phyloP scores from a whole-genome alignment of 768 basidiomycete species.

The Termitomyces titanicus region DNA sequence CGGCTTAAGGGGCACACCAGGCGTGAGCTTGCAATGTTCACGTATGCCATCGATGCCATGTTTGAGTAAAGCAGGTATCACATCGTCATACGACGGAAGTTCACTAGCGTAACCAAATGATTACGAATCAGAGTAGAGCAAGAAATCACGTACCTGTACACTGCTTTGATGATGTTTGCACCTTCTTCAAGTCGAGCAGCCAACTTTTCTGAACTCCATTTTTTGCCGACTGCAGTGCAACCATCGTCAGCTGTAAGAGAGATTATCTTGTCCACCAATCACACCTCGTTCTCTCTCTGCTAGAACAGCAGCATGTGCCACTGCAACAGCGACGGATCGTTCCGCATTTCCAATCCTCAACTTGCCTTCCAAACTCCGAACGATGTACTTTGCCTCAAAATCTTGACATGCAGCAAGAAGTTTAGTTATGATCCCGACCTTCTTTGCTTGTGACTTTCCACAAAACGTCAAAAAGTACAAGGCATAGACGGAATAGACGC shows the following conservation, averaged over 20 bases:
- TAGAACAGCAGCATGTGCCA: slow-evolving; percentile 87
- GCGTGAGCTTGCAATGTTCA: slow-evolving; percentile 84
- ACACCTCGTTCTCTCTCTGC: slow-evolving; percentile 61
- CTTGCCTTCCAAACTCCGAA: slow-evolving; percentile 94
- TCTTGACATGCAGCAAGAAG: slow-evolving; percentile 90
- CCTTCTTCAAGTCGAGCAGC: slow-evolving; percentile 72
- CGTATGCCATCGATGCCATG: slow-evolving; percentile 68
- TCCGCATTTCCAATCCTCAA: slow-evolving; percentile 96
- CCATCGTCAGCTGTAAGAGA: slow-evolving; percentile 3
- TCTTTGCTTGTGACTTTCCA: slow-evolving; percentile 87
- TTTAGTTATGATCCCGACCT: slow-evolving; percentile 92
- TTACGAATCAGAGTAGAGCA: slow-evolving; percentile 1
- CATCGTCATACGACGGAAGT: slow-evolving; percentile 87
- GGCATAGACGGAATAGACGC: background rate
- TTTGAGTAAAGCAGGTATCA: slow-evolving; percentile 86
- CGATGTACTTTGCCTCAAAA: slow-evolving; percentile 93
- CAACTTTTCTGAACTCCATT: slow-evolving; percentile 72
- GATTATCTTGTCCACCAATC: background rate
- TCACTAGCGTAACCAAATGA: slow-evolving; percentile 51
- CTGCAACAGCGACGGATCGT: slow-evolving; percentile 89
- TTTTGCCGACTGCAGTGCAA: slow-evolving; percentile 55
- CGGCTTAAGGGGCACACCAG: slow-evolving; percentile 95
- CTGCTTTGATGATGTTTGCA: slow-evolving; percentile 74
- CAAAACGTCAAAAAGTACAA: slow-evolving; percentile 4
- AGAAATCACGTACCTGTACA: slow-evolving; percentile 70